Conservation (phyloP, 2,329 filamentous ascomycete species). For the Rachicladosporium sp. region DNA sequence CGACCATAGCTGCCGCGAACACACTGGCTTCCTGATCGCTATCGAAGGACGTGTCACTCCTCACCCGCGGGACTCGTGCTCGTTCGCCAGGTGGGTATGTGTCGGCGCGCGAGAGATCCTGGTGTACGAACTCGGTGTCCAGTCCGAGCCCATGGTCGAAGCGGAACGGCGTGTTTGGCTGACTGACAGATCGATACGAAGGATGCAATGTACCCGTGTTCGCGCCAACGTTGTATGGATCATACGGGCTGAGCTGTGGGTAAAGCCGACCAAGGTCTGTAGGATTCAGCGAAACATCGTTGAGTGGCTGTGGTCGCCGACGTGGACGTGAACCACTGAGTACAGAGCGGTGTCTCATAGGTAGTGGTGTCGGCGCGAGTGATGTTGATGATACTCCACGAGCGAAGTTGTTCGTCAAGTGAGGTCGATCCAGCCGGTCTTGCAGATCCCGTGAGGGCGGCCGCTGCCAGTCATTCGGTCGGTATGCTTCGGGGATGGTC, state of each 20-base stretch:
- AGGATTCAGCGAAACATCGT: conserved; percentile 4
- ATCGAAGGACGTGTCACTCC: conserved; percentile 15
- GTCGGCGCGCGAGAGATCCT: conserved; percentile 9
- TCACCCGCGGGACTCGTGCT: conserved; percentile 6
- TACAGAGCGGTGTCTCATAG: not conserved
- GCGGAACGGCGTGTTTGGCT: conserved; percentile 13
- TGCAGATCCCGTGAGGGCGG: conserved; percentile 2
- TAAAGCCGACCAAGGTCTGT: conserved; percentile 10
- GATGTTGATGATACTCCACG: not conserved
- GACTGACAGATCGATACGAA: conserved; percentile 13
- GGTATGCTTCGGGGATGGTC: conserved; percentile 9
- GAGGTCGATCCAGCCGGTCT: not conserved
- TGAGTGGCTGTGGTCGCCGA: conserved; percentile 4
- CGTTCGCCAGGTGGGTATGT: conserved; percentile 11
- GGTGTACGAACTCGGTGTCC: conserved; percentile 4
- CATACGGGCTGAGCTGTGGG: conserved; percentile 15
- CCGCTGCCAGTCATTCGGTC: conserved; percentile 10
- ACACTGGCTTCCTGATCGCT: conserved; percentile 20
- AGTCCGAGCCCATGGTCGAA: conserved; percentile 4
- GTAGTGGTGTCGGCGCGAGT: not conserved
- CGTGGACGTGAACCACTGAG: conserved; percentile 2
- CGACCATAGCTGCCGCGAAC: conserved; percentile 22
- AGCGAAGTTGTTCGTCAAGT: conserved; percentile 3
- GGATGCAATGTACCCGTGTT: conserved; percentile 6
- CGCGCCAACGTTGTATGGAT: conserved; percentile 3